phyloP scores from a whole-genome alignment of 345 rosid genomes.

The Salix brachista region DNA sequence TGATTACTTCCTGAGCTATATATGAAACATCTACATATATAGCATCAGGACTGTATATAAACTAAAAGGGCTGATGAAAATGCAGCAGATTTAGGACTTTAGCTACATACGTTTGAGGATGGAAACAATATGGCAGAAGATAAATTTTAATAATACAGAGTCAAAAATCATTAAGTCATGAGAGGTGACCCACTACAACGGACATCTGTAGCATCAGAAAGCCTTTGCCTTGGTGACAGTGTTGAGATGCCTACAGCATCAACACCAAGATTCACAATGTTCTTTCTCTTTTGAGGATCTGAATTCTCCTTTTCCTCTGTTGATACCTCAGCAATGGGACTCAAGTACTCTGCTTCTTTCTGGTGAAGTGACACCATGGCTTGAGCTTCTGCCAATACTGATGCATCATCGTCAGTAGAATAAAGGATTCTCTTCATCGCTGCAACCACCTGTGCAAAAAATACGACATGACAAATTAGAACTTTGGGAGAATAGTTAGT shows the following conservation, averaged over 20 bases:
- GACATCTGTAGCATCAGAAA: slow-evolving; percentile 87
- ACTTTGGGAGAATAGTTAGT: neutral
- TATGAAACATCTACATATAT: slow-evolving; percentile 2
- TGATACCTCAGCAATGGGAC: slow-evolving; percentile 73
- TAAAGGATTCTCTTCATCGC: slow-evolving; percentile 78
- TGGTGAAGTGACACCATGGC: slow-evolving; percentile 46
- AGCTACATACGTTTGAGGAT: slow-evolving; percentile 1
- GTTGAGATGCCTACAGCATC: slow-evolving; percentile 64
- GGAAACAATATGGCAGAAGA: slow-evolving; percentile 10
- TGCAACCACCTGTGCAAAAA: slow-evolving; percentile 54
- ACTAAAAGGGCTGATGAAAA: slow-evolving; percentile 8
- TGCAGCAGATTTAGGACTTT: neutral
- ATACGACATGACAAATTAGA: neutral
- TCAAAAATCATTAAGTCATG: slow-evolving; percentile 55
- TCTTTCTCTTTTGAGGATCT: slow-evolving; percentile 76
- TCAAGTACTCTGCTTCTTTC: slow-evolving; percentile 42
- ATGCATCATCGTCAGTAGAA: slow-evolving; percentile 66
- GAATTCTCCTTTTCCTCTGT: slow-evolving; percentile 51
- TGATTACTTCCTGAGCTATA: slow-evolving; percentile 9
- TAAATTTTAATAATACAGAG: neutral
- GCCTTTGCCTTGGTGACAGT: slow-evolving; percentile 81
- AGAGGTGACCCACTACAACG: slow-evolving; percentile 86
- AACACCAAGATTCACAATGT: slow-evolving; percentile 62
- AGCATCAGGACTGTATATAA: slow-evolving; percentile 4
- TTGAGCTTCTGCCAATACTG: slow-evolving; percentile 66